Conservation (phyloP, 768 basidiomycete genomes). For the Cystobasidium ongulense region DNA sequence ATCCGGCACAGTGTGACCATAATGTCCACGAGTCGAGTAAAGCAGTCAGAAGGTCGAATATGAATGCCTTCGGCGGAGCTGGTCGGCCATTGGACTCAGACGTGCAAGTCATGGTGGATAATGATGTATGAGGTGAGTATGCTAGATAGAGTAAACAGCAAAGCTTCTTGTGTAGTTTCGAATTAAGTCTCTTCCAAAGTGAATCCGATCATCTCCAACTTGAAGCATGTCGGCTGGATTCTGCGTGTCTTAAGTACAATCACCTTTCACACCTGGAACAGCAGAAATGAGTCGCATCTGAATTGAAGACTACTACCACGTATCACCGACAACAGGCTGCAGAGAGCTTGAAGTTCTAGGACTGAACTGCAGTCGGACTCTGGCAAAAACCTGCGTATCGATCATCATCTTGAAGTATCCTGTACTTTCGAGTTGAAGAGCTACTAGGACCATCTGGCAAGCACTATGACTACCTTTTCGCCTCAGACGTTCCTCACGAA, state of each 20-base stretch:
- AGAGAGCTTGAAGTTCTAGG: background rate
- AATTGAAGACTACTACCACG: no score
- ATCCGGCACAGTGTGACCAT: background rate
- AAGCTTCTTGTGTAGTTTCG: no score
- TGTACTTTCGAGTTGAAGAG: background rate
- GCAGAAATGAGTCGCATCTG: no score
- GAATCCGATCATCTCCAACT: no score
- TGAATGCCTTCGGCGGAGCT: background rate
- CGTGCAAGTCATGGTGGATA: background rate
- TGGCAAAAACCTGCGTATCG: background rate
- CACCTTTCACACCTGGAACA: no score
- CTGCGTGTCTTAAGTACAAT: no score
- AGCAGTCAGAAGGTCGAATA: background rate
- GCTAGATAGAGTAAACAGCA: no score
- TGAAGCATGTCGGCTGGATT: no score
- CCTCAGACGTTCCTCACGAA: constrained; percentile 36
- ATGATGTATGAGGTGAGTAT: no score
- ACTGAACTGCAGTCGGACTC: background rate
- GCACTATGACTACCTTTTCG: constrained; percentile 31
- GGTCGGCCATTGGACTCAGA: background rate
- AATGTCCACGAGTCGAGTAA: background rate
- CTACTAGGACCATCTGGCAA: background rate
- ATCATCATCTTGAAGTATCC: background rate
- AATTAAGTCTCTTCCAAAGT: no score
- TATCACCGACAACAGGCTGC: no score